Conservation (phyloP, 495 filamentous ascomycete genomes). For the Xylaria flabelliformis region DNA sequence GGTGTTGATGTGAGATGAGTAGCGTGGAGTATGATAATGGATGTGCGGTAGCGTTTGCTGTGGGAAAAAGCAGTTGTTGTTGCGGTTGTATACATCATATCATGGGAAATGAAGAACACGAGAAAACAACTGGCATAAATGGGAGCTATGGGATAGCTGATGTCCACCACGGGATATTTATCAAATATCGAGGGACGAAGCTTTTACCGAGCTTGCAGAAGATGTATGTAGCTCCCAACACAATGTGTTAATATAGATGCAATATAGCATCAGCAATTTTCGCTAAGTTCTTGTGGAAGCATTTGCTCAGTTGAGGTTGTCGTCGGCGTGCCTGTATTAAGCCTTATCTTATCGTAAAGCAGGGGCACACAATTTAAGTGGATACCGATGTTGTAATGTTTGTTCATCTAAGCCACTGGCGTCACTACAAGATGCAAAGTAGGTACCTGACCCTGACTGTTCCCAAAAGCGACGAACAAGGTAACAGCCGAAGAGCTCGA, state of each 20-base stretch:
- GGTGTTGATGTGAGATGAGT: background rate
- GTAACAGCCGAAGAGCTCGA: background rate
- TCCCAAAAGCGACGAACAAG: background rate
- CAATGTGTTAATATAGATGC: constrained; percentile 9
- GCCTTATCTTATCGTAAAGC: constrained; percentile 16
- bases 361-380: constrained; percentile 12
- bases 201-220: constrained; percentile 20
- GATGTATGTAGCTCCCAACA: constrained; percentile 21
- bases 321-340: background rate
- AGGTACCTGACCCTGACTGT: background rate
- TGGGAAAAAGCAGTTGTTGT: constrained; percentile 16
- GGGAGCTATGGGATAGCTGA: constrained; percentile 1
- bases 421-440: background rate
- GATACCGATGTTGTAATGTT: constrained; percentile 6
- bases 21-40: background rate
- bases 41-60: constrained; percentile 9
- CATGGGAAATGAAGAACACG: constrained; percentile 10
- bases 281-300: background rate
- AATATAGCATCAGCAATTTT: constrained; percentile 7
- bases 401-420: background rate
- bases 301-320: constrained; percentile 3
- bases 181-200: constrained; percentile 22
- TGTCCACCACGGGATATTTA: constrained; percentile 19
- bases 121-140: constrained; percentile 20
- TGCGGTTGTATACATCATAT: constrained; percentile 22